These are phyloP conservation scores for Collybia sordida DNA, from an alignment of 768 basidiomycete species.

Conservation along the genomic window DNA sequence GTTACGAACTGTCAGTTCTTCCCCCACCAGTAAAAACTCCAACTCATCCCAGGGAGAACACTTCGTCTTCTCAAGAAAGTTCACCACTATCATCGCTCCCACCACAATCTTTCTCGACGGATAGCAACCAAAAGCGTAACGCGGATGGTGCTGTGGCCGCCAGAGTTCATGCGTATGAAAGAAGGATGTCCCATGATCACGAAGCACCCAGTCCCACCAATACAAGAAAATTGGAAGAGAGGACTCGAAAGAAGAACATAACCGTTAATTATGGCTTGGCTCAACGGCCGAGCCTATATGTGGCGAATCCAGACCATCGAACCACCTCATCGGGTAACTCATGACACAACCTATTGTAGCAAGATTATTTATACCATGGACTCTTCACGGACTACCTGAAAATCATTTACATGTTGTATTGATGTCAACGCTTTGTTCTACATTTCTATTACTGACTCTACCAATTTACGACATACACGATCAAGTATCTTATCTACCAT, in stretches of 20 bases:
- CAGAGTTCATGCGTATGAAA: constrained; percentile 59
- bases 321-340: constrained; percentile 17
- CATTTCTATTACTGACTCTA: no score
- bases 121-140: constrained; percentile 12
- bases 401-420: background rate
- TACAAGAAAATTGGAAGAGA: constrained; percentile 42
- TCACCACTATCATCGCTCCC: background rate
- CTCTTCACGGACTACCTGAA: constrained; percentile 3
- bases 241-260: constrained; percentile 27
- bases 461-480: no score
- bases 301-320: constrained; percentile 69
- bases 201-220: constrained; percentile 33
- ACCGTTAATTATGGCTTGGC: constrained; percentile 65
- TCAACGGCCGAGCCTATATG: constrained; percentile 60
- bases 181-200: constrained; percentile 51
- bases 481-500: no score
- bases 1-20: constrained; percentile 13
- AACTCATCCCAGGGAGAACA: constrained; percentile 1
- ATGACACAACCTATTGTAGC: constrained; percentile 5
- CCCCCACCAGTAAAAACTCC: constrained; percentile 32
- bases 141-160: constrained; percentile 41
- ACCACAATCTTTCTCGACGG: constrained; percentile 8
- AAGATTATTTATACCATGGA: constrained; percentile 1
- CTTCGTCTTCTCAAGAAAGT: background rate
- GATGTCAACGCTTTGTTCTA: no score